Percentiles rank a stretch among this genome's conserved stretches.
Conservation (phyloP, 2,329 filamentous ascomycete genomes). For the Graphiopsis chlorocephala region DNA sequence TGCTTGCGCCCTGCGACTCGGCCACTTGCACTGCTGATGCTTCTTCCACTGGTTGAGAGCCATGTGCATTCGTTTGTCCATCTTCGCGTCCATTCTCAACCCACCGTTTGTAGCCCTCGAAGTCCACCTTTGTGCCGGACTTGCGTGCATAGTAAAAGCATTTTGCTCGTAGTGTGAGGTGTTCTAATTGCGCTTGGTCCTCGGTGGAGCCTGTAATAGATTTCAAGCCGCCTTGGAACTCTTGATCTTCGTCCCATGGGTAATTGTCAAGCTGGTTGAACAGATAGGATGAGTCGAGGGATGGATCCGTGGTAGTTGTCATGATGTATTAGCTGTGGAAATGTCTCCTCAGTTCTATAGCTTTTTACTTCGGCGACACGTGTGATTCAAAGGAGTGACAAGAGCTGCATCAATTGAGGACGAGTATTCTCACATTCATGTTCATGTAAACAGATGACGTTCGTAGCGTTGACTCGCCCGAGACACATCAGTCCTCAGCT, state of each 20-base stretch:
- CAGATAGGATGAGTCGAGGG: constrained; percentile 32
- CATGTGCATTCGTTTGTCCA: constrained; percentile 1
- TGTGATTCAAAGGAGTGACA: not conserved
- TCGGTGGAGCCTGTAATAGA: constrained; percentile 62
- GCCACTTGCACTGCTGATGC: not conserved
- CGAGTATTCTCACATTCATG: not conserved
- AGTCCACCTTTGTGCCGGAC: constrained; percentile 56
- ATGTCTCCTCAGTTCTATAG: not conserved
- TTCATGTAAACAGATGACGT: not conserved
- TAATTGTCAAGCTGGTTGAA: constrained; percentile 65
- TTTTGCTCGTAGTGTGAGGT: constrained; percentile 64
- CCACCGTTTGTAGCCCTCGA: constrained; percentile 66
- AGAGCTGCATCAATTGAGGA: not conserved
- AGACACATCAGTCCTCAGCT: not conserved
- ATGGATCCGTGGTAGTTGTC: constrained; percentile 4
- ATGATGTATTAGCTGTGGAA: not conserved
- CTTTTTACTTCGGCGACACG: not conserved
- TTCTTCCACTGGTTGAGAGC: not conserved
- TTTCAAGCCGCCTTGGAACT: constrained; percentile 65
- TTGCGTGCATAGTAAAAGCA: constrained; percentile 62
- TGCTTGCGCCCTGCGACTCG: constrained; percentile 8
- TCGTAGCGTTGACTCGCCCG: not conserved
- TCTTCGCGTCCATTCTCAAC: constrained; percentile 33
- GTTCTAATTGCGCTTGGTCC: constrained; percentile 52
- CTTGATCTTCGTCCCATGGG: constrained; percentile 64